These are phyloP conservation scores for Fusarium caatingaense DNA, from an alignment of 2,329 filamentous ascomycete species.

Conservation along the genomic window DNA sequence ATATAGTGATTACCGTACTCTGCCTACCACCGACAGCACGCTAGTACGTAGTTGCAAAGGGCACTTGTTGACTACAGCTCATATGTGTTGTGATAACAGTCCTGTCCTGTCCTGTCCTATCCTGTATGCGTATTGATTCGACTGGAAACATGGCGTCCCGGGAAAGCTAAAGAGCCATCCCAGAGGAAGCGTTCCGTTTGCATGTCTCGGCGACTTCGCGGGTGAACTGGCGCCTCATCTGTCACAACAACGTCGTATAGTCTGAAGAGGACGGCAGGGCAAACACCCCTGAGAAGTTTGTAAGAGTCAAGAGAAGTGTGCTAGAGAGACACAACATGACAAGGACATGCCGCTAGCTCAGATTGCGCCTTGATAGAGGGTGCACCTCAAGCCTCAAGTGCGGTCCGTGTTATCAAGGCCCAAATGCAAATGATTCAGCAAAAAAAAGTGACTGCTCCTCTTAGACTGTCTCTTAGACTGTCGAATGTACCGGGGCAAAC, in stretches of 20 bases:
- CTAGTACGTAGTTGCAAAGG: constrained; percentile 22
- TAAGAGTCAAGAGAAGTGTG: constrained; percentile 26
- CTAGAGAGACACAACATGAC: constrained; percentile 17
- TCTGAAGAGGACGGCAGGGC: constrained; percentile 7
- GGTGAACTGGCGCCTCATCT: constrained; percentile 37
- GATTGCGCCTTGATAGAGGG: constrained; percentile 6
- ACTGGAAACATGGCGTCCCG: constrained; percentile 25
- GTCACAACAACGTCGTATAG: constrained; percentile 28
- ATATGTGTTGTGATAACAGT: background rate
- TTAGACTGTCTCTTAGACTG: constrained; percentile 8
- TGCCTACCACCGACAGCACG: background rate
- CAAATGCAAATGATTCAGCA: constrained; percentile 23
- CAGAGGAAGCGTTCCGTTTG: constrained; percentile 31
- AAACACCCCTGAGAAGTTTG: constrained; percentile 15
- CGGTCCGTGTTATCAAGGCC: constrained; percentile 7
- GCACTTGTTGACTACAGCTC: constrained; percentile 4
- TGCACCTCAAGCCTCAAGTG: constrained; percentile 16
- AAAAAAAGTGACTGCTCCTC: constrained; percentile 20
- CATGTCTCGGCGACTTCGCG: constrained; percentile 46
- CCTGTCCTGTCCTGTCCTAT: background rate
- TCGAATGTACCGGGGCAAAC: constrained; percentile 30
- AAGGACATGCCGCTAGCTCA: constrained; percentile 11
- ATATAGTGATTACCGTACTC: constrained; percentile 6
- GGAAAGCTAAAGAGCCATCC: constrained; percentile 17
- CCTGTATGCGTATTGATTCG: background rate